These are phyloP conservation scores for Pestalotiopsis sp. DNA, from an alignment of 2,329 filamentous ascomycete genomes.

Conservation along the genomic window DNA sequence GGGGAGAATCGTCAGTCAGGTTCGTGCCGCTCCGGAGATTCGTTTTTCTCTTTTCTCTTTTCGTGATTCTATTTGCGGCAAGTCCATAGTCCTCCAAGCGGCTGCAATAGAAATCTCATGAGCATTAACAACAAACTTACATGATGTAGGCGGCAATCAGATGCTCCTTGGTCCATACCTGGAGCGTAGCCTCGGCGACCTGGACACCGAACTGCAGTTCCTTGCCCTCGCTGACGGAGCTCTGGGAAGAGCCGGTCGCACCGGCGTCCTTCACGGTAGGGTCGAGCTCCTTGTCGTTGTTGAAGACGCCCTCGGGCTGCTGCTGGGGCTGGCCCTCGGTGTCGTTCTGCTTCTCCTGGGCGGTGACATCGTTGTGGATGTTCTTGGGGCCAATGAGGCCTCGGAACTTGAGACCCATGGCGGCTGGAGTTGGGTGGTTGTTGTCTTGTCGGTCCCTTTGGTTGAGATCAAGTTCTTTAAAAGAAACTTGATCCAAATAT, in stretches of 20 bases:
- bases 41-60: neutral
- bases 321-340: constrained; percentile 8
- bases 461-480: neutral
- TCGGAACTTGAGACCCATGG: constrained; percentile 15
- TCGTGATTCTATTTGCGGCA: too few relatives aligned
- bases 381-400: constrained; percentile 16
- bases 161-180: constrained; percentile 19
- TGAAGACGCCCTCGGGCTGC: neutral
- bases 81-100: too few relatives aligned
- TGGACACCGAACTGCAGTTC: constrained; percentile 20
- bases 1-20: neutral
- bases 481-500: neutral
- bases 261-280: neutral
- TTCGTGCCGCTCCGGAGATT: neutral
- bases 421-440: neutral
- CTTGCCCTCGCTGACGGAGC: constrained; percentile 10
- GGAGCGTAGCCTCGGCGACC: constrained; percentile 17
- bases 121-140: constrained; percentile 11
- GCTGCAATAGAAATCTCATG: neutral
- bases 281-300: constrained; percentile 11
- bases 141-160: constrained; percentile 18
- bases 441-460: neutral
- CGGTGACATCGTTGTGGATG: neutral
- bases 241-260: neutral
- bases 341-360: constrained; percentile 12